These are phyloP conservation scores for Kluyveromyces marxianus DNA, from an alignment of 1,139 yeast species.

Conservation along the genomic window DNA sequence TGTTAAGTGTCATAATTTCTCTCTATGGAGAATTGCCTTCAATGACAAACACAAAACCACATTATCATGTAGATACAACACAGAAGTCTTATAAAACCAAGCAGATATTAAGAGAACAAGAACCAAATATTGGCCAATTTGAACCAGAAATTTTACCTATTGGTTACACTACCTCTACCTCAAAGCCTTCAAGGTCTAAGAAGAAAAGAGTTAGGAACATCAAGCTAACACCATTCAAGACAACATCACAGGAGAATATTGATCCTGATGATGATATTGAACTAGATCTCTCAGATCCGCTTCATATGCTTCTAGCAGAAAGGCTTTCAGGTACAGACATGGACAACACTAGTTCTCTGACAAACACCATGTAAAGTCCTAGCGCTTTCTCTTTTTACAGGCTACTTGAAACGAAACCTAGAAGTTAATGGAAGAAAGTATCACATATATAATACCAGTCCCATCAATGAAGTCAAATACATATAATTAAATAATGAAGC, in stretches of 20 bases:
- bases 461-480: too few relatives aligned
- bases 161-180: conserved; percentile 14
- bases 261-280: neutral
- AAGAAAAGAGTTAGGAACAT: conserved; percentile 2
- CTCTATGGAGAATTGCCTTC: conserved; percentile 9
- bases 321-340: conserved; percentile 6
- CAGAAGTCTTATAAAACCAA: neutral
- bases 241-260: conserved; percentile 5
- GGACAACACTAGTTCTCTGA: conserved; percentile 2
- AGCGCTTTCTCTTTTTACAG: too few relatives aligned
- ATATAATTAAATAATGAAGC: too few relatives aligned
- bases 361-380: neutral
- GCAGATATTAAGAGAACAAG: neutral
- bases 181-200: conserved; percentile 6
- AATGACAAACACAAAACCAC: too few relatives aligned
- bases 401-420: too few relatives aligned
- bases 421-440: too few relatives aligned
- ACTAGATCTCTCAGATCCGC: conserved; percentile 13
- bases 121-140: neutral
- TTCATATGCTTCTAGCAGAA: conserved; percentile 15
- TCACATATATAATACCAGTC: too few relatives aligned
- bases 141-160: conserved; percentile 19
- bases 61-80: too few relatives aligned
- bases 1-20: conserved; percentile 13
- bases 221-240: conserved; percentile 5